phyloP scores from a whole-genome alignment of 2,329 filamentous ascomycete genomes.

The Cadophora sp. region DNA sequence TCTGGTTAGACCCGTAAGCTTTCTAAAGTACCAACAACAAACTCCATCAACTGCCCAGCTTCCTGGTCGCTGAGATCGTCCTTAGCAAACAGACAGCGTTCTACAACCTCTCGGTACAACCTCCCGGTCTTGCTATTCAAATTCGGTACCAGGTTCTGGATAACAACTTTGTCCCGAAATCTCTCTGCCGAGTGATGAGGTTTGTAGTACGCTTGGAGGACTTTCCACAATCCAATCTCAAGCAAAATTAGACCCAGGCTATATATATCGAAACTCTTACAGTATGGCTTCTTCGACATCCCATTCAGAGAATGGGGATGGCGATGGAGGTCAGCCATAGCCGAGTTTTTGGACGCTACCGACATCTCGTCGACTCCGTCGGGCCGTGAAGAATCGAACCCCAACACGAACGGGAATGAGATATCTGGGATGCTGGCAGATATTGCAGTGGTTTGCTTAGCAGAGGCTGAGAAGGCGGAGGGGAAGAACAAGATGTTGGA shows the following conservation, averaged over 20 bases:
- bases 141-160: slow-evolving; percentile 50
- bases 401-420: slow-evolving; percentile 47
- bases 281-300: slow-evolving; percentile 47
- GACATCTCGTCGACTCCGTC: slow-evolving; percentile 47
- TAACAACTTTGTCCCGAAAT: slow-evolving; percentile 52
- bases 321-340: slow-evolving; percentile 51
- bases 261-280: slow-evolving; percentile 51
- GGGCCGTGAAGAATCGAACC: slow-evolving; percentile 51
- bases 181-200: slow-evolving; percentile 50
- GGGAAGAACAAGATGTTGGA: slow-evolving; percentile 53
- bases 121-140: slow-evolving; percentile 51
- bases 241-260: slow-evolving; percentile 56
- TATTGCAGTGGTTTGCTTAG: slow-evolving; percentile 35
- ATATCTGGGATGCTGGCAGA: slow-evolving; percentile 50
- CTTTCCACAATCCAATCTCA: slow-evolving; percentile 56
- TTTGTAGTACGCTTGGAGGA: slow-evolving; percentile 50
- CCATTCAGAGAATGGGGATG: slow-evolving; percentile 52
- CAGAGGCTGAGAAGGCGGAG: slow-evolving; percentile 45
- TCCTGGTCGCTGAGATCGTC: slow-evolving; percentile 49
- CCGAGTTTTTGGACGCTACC: slow-evolving; percentile 51
- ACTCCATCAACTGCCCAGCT: slow-evolving; percentile 51
- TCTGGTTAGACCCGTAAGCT: slow-evolving; percentile 25
- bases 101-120: slow-evolving; percentile 50
- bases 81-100: slow-evolving; percentile 48
- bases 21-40: slow-evolving; percentile 50